Conservation (phyloP, 2,329 filamentous ascomycete genomes). For the Colletotrichum sp. region DNA sequence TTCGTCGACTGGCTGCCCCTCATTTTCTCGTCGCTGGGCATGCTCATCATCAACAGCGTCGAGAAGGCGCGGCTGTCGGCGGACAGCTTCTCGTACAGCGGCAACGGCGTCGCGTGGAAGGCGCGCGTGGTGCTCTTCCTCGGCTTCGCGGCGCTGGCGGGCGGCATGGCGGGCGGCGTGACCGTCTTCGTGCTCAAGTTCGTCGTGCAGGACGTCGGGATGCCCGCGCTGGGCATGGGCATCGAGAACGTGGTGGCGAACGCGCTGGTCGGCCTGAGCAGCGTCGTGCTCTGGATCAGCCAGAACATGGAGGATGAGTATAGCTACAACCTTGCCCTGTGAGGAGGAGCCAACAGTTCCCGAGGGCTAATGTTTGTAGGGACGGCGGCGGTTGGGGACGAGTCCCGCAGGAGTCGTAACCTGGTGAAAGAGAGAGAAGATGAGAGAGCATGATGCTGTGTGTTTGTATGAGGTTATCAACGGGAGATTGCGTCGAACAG, state of each 20-base stretch:
- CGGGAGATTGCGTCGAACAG: neutral
- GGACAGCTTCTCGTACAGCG: slow-evolving; percentile 67
- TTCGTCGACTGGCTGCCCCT: slow-evolving; percentile 75
- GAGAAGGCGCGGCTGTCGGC: slow-evolving; percentile 69
- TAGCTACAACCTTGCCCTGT: slow-evolving; percentile 69
- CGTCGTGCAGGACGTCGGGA: slow-evolving; percentile 59
- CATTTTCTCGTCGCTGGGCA: slow-evolving; percentile 69
- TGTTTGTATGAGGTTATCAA: neutral
- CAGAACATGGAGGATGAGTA: slow-evolving; percentile 79
- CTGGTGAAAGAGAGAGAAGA: neutral
- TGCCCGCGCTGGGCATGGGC: slow-evolving; percentile 69
- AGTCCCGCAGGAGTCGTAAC: neutral
- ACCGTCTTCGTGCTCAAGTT: slow-evolving; percentile 72
- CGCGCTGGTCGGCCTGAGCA: slow-evolving; percentile 65
- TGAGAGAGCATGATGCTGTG: neutral
- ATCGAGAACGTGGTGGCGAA: slow-evolving; percentile 72
- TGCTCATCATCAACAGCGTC: slow-evolving; percentile 75
- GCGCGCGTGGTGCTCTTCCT: slow-evolving; percentile 71
- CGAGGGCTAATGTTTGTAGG: neutral
- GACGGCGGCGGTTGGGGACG: slow-evolving; percentile 2
- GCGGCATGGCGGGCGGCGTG: slow-evolving; percentile 73
- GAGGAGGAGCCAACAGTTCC: slow-evolving; percentile 55
- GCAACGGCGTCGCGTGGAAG: slow-evolving; percentile 71
- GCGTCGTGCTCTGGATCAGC: slow-evolving; percentile 70
- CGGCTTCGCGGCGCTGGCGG: slow-evolving; percentile 68